Evolutionary conservation across 2,329 filamentous ascomycete species (phyloP).

Genomic region (Harringtonia lauricola): DNA sequence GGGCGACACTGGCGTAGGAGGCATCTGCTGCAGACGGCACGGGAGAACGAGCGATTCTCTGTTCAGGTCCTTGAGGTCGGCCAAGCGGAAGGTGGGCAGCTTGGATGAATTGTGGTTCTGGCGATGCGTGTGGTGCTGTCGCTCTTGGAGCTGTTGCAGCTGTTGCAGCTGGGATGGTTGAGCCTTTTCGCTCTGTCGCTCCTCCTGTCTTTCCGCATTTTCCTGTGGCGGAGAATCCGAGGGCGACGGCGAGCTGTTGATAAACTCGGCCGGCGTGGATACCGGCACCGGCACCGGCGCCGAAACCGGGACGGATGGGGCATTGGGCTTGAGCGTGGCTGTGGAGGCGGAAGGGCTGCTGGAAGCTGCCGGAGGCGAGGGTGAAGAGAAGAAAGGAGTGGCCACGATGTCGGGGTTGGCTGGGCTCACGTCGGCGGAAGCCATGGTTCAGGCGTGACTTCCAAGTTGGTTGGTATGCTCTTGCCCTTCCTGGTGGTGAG

Average conservation of each 20-base stretch:
- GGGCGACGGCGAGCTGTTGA: not conserved
- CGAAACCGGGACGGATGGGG: not conserved
- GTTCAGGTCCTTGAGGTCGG: conserved; percentile 26
- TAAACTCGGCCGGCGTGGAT: not conserved
- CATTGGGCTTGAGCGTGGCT: too few relatives aligned
- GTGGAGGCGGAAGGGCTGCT: too few relatives aligned
- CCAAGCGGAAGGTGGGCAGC: conserved; percentile 42
- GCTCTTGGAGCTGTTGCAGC: not conserved
- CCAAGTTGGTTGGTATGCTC: too few relatives aligned
- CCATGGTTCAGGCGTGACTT: too few relatives aligned
- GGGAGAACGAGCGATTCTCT: conserved; percentile 23
- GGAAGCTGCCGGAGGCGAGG: too few relatives aligned
- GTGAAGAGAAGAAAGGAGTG: too few relatives aligned
- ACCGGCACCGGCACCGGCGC: conserved; percentile 1
- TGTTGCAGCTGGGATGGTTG: not conserved
- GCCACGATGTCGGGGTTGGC: too few relatives aligned
- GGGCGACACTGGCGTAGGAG: conserved; percentile 29
- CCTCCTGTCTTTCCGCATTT: too few relatives aligned
- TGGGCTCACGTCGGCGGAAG: too few relatives aligned
- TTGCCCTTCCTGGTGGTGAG: too few relatives aligned
- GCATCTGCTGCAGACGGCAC: conserved; percentile 23
- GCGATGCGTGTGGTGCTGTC: conserved; percentile 31
- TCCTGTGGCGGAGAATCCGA: not conserved
- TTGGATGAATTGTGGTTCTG: conserved; percentile 44
- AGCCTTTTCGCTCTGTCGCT: not conserved